Base-by-base conservation (phyloP, 495 filamentous ascomycete species). In the Penicillium canescens region DNA sequence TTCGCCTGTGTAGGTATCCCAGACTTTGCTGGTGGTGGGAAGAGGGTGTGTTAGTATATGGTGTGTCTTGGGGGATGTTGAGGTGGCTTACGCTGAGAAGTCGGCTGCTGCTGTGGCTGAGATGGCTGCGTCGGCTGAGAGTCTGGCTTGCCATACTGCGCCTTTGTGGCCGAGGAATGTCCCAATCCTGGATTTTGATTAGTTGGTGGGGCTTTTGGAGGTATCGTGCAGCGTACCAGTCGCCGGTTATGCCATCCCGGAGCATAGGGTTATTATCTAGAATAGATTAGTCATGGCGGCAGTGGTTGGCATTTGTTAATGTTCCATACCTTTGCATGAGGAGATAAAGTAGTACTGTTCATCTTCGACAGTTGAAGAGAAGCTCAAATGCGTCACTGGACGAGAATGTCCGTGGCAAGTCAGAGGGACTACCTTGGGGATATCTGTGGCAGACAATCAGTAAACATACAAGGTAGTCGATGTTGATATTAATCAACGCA, bases 151-250 rank as follows among this genome's bases (percentile, higher is more conserved):
- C 90, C 92, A 98, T 45, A 96, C 92, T 14, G 94, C 94, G 54
- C 94, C 94, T 76, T 98, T 98, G 75, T 98, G 94, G 40, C 94
- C 93, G 47, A 98, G 84, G 63, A 98, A 98, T 35, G 95, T 98
- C 34, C 94, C 94, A 56, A 98, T 98, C 94, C 89, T 89, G 54
- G 6, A 20, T 6, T 36, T 50, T 36, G 46, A 42, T 53, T 54
- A 48, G 34, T 35, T 24, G 16, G 31, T 28, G 48, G 37, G 48
- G 40, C 28, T 14, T 20, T 13, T 41, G 20, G 36, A 21, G 16
- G 8, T 24, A 33, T 26, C 23, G 40, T 44, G 14, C 28, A n/a
- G 53, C 82, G 52, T 72, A 88, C 86, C 91, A 98, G 70, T 98
- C 94, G 49, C 94, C 94, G 13, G 94, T 98, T 48, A 96, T 83